phyloP scores from a whole-genome alignment of 768 basidiomycete species.

The Lactifluus volemus region DNA sequence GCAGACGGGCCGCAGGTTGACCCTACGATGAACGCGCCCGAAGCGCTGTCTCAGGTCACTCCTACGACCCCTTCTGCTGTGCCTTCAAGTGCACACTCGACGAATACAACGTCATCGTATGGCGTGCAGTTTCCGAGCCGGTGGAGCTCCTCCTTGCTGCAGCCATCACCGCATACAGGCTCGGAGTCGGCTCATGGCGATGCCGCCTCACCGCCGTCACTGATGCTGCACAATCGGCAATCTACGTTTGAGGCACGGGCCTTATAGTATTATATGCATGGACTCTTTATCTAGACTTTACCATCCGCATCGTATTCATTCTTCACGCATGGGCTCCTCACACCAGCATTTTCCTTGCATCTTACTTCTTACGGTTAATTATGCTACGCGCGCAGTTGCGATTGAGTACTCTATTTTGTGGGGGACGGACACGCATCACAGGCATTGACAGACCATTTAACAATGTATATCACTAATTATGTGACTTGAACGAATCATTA shows the following conservation, averaged over 20 bases:
- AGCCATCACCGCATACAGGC: neutral
- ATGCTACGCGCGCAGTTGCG: neutral
- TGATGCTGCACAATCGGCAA: neutral
- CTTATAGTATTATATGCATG: neutral
- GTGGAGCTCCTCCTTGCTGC: constrained; percentile 11
- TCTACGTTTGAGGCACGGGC: constrained; percentile 2
- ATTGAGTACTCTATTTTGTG: neutral
- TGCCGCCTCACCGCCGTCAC: neutral
- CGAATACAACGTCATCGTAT: constrained; percentile 16
- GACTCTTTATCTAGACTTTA: neutral
- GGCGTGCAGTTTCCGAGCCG: constrained; percentile 11
- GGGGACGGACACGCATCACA: neutral
- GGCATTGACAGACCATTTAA: constrained; percentile 6
- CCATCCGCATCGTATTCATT: neutral
- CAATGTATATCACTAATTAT: constrained; percentile 11
- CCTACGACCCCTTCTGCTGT: constrained; percentile 21
- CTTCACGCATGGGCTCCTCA: neutral
- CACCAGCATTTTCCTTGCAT: constrained; percentile 11
- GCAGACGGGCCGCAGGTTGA: constrained; percentile 33
- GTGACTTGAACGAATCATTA: neutral
- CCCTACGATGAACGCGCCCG: constrained; percentile 28
- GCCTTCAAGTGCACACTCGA: constrained; percentile 17
- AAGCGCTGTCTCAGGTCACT: constrained; percentile 40
- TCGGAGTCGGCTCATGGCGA: neutral
- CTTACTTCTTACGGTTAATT: constrained; percentile 1